These are phyloP conservation scores for Fusarium oligoseptatum DNA, from an alignment of 2,329 filamentous ascomycete species.

Conservation along the genomic window DNA sequence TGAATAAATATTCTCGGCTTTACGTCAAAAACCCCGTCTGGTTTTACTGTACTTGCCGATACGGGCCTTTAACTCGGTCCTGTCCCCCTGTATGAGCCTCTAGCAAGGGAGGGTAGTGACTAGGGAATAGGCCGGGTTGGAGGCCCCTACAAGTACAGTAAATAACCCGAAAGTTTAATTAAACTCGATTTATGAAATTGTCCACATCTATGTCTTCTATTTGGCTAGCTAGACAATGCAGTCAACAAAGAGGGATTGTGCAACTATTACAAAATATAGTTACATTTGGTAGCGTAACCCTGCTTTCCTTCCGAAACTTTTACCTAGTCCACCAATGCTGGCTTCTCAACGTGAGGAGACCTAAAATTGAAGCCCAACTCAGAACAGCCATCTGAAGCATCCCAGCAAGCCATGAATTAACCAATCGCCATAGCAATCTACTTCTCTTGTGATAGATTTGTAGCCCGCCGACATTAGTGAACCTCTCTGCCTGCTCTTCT, in stretches of 20 bases:
- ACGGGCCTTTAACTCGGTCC: background rate
- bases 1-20: background rate
- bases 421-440: constrained; percentile 6
- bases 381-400: constrained; percentile 10
- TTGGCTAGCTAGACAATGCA: background rate
- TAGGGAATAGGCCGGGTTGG: too few species aligned
- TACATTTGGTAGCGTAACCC: background rate
- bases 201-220: background rate
- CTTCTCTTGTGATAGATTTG: constrained; percentile 7
- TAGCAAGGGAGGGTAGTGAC: background rate
- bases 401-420: constrained; percentile 9
- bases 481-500: background rate
- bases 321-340: constrained; percentile 13
- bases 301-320: background rate
- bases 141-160: background rate
- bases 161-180: background rate
- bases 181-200: background rate
- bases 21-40: background rate
- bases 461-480: constrained; percentile 1
- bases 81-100: background rate
- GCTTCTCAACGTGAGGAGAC: constrained; percentile 9
- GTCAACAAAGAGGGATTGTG: background rate
- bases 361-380: constrained; percentile 7
- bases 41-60: background rate
- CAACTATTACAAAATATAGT: background rate